A percentile compares a stretch with the other conserved stretches of the same genome.
These are phyloP conservation scores for Lactarius sanguifluus DNA, from an alignment of 768 basidiomycete genomes.

Conservation along the genomic window DNA sequence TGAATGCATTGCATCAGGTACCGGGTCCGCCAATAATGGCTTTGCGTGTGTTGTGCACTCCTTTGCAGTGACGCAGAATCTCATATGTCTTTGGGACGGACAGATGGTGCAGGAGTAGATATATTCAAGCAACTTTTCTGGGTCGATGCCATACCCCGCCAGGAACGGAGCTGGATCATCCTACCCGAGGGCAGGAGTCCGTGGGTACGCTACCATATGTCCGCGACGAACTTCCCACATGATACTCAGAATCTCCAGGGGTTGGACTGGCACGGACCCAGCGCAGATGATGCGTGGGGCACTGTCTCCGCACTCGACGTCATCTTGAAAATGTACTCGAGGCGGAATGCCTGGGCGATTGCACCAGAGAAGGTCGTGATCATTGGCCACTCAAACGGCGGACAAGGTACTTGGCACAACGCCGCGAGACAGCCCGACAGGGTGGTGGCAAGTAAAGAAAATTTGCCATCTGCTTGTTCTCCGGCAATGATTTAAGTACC, in stretches of 20 bases:
- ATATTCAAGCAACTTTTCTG: conserved; percentile 56
- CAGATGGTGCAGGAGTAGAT: conserved; percentile 89
- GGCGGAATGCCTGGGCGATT: conserved; percentile 47
- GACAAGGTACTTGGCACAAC: conserved; percentile 85
- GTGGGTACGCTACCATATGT: conserved; percentile 56
- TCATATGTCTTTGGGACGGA: conserved; percentile 14
- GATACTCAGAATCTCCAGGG: conserved; percentile 48
- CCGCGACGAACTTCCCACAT: not conserved
- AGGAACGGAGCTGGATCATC: conserved; percentile 68
- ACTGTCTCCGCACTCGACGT: conserved; percentile 54
- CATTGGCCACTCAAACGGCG: conserved; percentile 93
- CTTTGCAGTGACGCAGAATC: not conserved
- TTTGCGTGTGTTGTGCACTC: conserved; percentile 50
- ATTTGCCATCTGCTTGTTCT: conserved; percentile 24
- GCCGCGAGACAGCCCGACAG: conserved; percentile 76
- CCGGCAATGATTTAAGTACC: not conserved
- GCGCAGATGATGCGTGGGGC: conserved; percentile 66
- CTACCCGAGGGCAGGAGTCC: conserved; percentile 81
- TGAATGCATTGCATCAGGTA: conserved; percentile 30
- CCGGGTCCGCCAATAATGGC: conserved; percentile 56
- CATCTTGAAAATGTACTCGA: conserved; percentile 42
- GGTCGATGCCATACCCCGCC: conserved; percentile 59
- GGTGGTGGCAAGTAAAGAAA: conserved; percentile 57
- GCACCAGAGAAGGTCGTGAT: conserved; percentile 49
- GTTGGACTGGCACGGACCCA: conserved; percentile 90